Conservation (phyloP, 2,329 filamentous ascomycete genomes). For the Ascosphaera acerosa region DNA sequence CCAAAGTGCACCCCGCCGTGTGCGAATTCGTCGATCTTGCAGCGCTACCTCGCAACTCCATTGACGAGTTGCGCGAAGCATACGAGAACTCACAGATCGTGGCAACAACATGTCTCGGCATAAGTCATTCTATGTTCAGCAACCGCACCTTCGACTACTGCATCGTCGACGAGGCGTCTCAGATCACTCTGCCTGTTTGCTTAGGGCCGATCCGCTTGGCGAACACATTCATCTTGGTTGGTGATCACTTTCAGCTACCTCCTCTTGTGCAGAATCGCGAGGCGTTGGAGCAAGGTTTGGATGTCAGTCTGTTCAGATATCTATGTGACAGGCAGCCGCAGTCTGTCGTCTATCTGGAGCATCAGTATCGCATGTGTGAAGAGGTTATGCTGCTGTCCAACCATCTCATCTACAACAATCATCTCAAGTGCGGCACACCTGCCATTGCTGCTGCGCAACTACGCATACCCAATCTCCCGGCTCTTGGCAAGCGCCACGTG, state of each 20-base stretch:
- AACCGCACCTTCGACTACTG: constrained; percentile 90
- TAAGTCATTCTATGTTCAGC: constrained; percentile 70
- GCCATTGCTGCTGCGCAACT: constrained; percentile 46
- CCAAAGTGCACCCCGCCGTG: constrained; percentile 74
- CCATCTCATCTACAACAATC: constrained; percentile 73
- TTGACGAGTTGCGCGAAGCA: constrained; percentile 59
- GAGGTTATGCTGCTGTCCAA: constrained; percentile 93
- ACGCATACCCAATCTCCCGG: constrained; percentile 37
- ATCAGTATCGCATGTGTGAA: constrained; percentile 96
- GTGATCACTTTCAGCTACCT: constrained; percentile 88
- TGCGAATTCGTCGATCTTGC: constrained; percentile 63
- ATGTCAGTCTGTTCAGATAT: constrained; percentile 81
- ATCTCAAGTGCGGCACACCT: constrained; percentile 66
- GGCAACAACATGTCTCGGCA: constrained; percentile 79
- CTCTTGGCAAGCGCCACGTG: constrained; percentile 32
- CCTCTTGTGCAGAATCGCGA: constrained; percentile 84
- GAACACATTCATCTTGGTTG: constrained; percentile 76
- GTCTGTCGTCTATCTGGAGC: constrained; percentile 74
- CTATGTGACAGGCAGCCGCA: constrained; percentile 70
- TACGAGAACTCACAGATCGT: constrained; percentile 78
- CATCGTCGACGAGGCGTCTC: constrained; percentile 92
- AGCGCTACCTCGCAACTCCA: constrained; percentile 42
- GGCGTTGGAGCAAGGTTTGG: constrained; percentile 61
- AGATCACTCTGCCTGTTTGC: constrained; percentile 89
- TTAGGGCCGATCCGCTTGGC: constrained; percentile 85